These are phyloP conservation scores for Tilletia caries DNA, from an alignment of 1,284 basidiomycete species.

Conservation along the genomic window DNA sequence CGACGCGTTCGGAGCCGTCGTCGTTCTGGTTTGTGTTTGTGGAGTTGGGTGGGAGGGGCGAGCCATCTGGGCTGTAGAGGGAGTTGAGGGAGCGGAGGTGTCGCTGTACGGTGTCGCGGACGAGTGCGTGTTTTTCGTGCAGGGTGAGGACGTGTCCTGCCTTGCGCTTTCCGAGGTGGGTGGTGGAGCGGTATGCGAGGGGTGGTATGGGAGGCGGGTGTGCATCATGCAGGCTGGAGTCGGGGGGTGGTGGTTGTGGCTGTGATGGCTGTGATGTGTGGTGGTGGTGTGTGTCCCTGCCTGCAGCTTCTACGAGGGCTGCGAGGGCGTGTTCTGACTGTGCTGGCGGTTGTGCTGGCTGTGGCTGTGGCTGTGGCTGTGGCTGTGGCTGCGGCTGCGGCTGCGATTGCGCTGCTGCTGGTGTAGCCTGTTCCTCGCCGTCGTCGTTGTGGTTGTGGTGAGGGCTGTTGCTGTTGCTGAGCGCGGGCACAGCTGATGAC, in stretches of 20 bases:
- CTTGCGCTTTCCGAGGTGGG: constrained; percentile 1
- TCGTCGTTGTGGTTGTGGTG: too few species aligned
- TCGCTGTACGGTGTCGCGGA: not conserved
- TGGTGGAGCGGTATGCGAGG: not conserved
- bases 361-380: not conserved
- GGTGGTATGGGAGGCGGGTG: too few species aligned
- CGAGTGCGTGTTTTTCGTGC: not conserved
- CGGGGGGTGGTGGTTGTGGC: too few species aligned
- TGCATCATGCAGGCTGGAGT: too few species aligned
- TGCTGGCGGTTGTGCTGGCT: not conserved
- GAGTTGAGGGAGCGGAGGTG: not conserved
- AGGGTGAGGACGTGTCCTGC: constrained; percentile 3
- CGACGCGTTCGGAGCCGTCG: not conserved
- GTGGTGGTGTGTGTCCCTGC: not conserved
- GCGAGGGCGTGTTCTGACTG: constrained; percentile 10
- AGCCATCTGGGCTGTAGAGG: not conserved
- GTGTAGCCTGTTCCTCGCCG: too few species aligned
- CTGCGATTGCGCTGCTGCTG: too few species aligned
- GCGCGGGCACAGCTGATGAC: constrained; percentile 5
- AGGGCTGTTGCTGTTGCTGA: too few species aligned
- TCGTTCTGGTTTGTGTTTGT: not conserved
- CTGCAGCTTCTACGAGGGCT: not conserved
- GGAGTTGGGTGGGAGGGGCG: not conserved
- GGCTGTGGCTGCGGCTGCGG: not conserved
- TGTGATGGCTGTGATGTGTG: not conserved